A percentile compares a stretch with the other conserved stretches of the same genome.
These are phyloP conservation scores for Cadophora sp. DNA, from an alignment of 2,329 filamentous ascomycete species.

Conservation along the genomic window DNA sequence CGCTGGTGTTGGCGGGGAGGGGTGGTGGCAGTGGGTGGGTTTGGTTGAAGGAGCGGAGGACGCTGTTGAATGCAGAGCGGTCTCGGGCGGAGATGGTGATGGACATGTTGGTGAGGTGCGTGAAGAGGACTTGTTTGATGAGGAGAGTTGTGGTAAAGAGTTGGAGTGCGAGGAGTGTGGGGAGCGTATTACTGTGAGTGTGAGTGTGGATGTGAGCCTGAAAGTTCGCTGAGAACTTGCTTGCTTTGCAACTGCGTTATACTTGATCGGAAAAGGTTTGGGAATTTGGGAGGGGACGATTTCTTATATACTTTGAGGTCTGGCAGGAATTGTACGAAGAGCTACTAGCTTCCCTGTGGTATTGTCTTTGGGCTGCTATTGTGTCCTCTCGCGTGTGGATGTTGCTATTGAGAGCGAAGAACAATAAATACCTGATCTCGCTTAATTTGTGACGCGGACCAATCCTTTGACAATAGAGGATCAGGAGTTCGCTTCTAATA, in stretches of 20 bases:
- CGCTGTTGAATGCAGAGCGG: not conserved
- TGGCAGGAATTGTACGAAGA: too few relatives aligned
- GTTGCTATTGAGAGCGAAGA: not conserved
- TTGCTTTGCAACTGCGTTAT: not conserved
- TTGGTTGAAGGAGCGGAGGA: not conserved
- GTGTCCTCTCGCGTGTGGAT: not conserved
- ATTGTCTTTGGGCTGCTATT: not conserved
- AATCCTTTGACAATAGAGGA: not conserved
- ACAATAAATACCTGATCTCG: conserved; percentile 9
- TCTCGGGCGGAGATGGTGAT: too few relatives aligned
- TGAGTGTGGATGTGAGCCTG: not conserved
- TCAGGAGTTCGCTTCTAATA: not conserved
- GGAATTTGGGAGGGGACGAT: not conserved
- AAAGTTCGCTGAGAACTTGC: not conserved
- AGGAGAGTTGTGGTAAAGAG: not conserved
- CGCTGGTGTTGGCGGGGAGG: not conserved
- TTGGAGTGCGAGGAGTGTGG: too few relatives aligned
- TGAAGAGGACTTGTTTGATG: not conserved
- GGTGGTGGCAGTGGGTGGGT: conserved; percentile 8
- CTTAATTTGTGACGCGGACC: conserved; percentile 2
- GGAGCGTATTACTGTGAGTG: too few relatives aligned
- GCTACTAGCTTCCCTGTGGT: not conserved
- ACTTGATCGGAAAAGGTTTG: not conserved
- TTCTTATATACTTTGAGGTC: not conserved
- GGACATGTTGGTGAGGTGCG: not conserved